Evolutionary conservation across 31 red algal genomes (phyloP).

Genomic region (Asparagopsis taxiformis): DNA sequence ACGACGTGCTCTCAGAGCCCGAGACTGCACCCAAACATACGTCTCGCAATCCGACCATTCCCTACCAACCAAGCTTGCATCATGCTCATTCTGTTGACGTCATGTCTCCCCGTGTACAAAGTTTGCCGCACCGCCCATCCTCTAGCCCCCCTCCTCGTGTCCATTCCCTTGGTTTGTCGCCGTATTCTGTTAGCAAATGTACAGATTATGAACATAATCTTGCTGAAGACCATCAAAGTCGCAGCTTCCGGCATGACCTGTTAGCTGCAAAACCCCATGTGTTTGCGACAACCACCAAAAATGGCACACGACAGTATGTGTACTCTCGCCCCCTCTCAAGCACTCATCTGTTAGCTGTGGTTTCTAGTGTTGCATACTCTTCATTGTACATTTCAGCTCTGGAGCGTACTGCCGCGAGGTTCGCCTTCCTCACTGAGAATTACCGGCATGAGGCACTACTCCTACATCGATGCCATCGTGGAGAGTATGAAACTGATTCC

Average conservation of each 20-base stretch:
- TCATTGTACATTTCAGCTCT: constrained; percentile 37
- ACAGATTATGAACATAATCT: neutral
- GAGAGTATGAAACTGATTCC: no score
- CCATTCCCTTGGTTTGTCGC: no score
- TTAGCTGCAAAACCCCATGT: constrained; percentile 21
- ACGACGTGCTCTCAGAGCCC: neutral
- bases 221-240: neutral
- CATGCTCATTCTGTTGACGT: no score
- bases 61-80: no score
- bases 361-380: constrained; percentile 11
- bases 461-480: neutral
- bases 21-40: no score
- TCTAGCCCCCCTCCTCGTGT: no score
- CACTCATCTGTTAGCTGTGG: constrained; percentile 19
- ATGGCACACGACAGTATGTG: constrained; percentile 53
- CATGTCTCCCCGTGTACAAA: no score
- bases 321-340: constrained; percentile 31
- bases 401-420: constrained; percentile 26
- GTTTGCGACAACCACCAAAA: constrained; percentile 24
- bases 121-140: no score
- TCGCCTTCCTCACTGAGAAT: neutral
- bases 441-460: neutral
- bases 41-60: no score
- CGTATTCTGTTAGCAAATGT: neutral
- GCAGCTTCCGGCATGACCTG: constrained; percentile 6